Evolutionary conservation across 768 basidiomycete genomes (phyloP).

Genomic region (Russula sp.): DNA sequence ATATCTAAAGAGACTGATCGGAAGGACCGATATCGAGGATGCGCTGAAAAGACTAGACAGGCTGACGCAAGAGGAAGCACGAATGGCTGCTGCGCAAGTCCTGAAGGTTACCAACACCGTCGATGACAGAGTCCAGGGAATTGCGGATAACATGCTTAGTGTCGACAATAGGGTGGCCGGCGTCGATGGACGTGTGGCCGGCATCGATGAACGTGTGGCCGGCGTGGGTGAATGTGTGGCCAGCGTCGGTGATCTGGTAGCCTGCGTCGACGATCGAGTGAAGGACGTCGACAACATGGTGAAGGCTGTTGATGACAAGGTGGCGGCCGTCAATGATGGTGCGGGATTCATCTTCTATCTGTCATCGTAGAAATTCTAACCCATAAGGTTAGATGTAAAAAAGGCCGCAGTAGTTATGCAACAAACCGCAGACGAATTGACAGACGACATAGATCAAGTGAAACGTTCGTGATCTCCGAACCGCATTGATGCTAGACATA

Average conservation of each 20-base stretch:
- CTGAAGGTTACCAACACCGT: not conserved
- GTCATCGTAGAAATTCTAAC: not conserved
- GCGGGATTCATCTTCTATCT: not conserved
- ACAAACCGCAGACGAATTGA: no score
- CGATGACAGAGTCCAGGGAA: not conserved
- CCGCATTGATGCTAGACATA: not conserved
- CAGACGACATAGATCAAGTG: not conserved
- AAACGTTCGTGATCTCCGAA: not conserved
- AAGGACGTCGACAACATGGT: not conserved
- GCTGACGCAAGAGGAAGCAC: not conserved
- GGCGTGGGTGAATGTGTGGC: no score
- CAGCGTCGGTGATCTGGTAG: not conserved
- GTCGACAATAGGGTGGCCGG: not conserved
- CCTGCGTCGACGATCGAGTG: not conserved
- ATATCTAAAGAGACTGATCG: not conserved
- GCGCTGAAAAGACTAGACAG: conserved; percentile 1
- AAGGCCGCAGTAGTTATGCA: not conserved
- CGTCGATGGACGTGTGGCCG: no score
- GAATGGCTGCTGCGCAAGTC: not conserved
- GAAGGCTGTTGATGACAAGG: not conserved
- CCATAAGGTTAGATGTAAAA: not conserved
- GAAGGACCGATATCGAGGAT: not conserved
- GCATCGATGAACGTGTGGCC: no score
- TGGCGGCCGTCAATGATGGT: not conserved
- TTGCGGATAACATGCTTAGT: not conserved